Percentiles rank a stretch among this genome's conserved stretches.
phyloP scores from a whole-genome alignment of 2,329 filamentous ascomycete species.

The Penicillium griseofulvum region DNA sequence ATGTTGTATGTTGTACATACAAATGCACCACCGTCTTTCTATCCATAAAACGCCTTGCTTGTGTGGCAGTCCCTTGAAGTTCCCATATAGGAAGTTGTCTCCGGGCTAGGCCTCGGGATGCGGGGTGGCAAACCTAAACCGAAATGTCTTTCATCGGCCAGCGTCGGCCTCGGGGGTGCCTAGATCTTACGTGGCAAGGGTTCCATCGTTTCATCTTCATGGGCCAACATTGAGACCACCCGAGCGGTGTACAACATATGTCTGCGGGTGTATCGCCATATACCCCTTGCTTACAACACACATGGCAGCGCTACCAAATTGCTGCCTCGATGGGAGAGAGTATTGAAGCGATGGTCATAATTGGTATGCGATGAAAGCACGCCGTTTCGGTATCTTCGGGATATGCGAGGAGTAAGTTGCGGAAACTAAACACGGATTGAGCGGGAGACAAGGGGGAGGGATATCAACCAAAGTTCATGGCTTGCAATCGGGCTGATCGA shows the following conservation, averaged over 20 bases:
- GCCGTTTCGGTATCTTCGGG: neutral
- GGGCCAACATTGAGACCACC: neutral
- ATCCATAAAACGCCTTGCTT: too few relatives aligned
- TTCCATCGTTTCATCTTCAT: too few relatives aligned
- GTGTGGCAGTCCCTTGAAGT: too few relatives aligned
- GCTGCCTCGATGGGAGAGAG: neutral
- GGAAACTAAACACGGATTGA: neutral
- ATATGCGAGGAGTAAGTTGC: neutral
- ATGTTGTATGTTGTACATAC: too few relatives aligned
- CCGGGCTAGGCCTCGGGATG: neutral
- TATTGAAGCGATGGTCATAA: neutral
- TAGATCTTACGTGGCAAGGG: neutral
- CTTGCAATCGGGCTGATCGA: neutral
- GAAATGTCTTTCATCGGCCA: neutral
- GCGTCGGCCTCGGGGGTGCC: neutral
- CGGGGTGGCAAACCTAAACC: neutral
- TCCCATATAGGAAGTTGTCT: too few relatives aligned
- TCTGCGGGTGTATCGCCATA: neutral
- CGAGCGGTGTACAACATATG: neutral
- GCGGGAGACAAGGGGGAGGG: neutral
- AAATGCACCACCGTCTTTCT: too few relatives aligned
- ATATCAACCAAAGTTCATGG: neutral
- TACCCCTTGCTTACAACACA: neutral
- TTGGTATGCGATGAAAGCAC: neutral
- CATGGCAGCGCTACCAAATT: too few relatives aligned